These are phyloP conservation scores for Boletus albobrunnescens DNA, from an alignment of 1,284 basidiomycete species.

Conservation along the genomic window DNA sequence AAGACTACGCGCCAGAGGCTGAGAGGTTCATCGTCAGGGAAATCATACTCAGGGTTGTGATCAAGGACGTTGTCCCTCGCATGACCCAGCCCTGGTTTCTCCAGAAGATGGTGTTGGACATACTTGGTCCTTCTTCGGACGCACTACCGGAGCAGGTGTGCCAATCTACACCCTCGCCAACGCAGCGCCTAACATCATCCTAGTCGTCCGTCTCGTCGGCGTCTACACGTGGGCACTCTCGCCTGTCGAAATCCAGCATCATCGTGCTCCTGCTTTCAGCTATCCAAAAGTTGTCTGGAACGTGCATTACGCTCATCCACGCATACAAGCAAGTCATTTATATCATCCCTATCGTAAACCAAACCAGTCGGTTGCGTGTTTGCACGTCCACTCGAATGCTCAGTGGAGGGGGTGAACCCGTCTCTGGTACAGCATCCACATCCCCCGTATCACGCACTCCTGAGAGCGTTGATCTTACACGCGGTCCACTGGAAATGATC, in stretches of 20 bases:
- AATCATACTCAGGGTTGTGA: slow-evolving; percentile 66
- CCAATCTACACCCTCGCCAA: slow-evolving; percentile 1
- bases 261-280: slow-evolving; percentile 67
- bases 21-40: slow-evolving; percentile 77
- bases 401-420: slow-evolving; percentile 2
- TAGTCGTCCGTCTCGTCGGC: slow-evolving; percentile 23
- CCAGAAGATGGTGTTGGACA: slow-evolving; percentile 58
- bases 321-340: slow-evolving; percentile 61
- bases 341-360: slow-evolving; percentile 65
- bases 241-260: slow-evolving; percentile 52
- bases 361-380: slow-evolving; percentile 30
- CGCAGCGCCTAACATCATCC: slow-evolving; percentile 9
- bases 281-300: slow-evolving; percentile 66
- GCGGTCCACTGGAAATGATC: slow-evolving; percentile 42
- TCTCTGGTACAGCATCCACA: slow-evolving; percentile 15
- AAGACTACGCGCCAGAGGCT: slow-evolving; percentile 73
- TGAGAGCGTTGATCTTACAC: slow-evolving; percentile 23
- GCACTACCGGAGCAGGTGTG: slow-evolving; percentile 34
- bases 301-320: slow-evolving; percentile 61
- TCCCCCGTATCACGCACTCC: slow-evolving; percentile 12
- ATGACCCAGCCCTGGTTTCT: slow-evolving; percentile 82
- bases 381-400: slow-evolving; percentile 1
- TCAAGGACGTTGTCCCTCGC: slow-evolving; percentile 61
- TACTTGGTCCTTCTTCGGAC: slow-evolving; percentile 46
- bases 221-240: slow-evolving; percentile 26